Evolutionary conservation across 73 alveolate genomes (phyloP), one percentile per base, ranked within the genome.

Genomic region (Symbiodinium natans): DNA sequence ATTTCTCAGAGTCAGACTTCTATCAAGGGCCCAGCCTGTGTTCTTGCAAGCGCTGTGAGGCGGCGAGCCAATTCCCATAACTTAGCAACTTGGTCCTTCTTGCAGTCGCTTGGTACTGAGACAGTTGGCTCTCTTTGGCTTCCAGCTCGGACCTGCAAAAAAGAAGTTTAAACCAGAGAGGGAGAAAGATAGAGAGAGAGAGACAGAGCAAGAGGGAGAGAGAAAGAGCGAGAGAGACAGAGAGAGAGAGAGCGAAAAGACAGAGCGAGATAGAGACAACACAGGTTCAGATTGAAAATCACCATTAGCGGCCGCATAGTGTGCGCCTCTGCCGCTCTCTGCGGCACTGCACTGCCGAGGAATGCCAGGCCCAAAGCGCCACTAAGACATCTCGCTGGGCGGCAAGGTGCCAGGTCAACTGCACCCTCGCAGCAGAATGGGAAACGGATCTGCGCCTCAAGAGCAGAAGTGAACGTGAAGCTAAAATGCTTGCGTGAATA

Each of bases 361-460:
- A 25, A n/a, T 63, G 80, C 80, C 80, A 63, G 38, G 80, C 80
- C 80, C 80, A 63, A 3, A 63, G 80, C 80, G 80, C 80, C 15
- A 25, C 29, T 13, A 63, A 36, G 17, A 29, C 80, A 63, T 63
- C 80, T 7, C 38, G 80, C 80, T 63, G 80, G 36, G 36, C 38
- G 36, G 80, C 36, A 36, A 63, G 40, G 33, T 63, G 80, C 40
- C 80, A 23, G 80, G 80, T 29, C 36, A 63, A 36, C 27, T 63
- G 80, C 80, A 63, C 33, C 38, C 36, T 23, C 33, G 36, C 33
- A 2, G 80, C 80, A 25, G 80, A 31, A 31, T 63, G 80, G 80
- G 80, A 63, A 5, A 36, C 33, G 13, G 33, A 63, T 31, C 80
- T 27, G 59, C 59, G 59, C 21, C 13, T 46, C 59, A 46, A 46